Percentiles rank a stretch among this genome's conserved stretches.
Evolutionary conservation across 169 alveolate genomes (phyloP).

Genomic region (Plasmodium falciparum): DNA sequence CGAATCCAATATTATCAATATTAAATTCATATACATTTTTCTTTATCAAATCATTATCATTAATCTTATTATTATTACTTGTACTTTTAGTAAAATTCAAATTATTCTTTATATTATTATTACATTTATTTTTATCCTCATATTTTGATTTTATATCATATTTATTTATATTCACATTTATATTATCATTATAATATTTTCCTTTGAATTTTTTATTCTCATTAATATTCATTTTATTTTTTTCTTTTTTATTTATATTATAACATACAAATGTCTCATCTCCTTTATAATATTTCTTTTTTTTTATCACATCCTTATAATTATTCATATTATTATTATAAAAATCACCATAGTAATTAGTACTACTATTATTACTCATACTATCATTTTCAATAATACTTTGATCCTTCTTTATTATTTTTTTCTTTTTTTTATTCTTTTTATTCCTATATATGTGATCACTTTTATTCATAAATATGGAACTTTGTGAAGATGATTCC

Average conservation of each 20-base stretch:
- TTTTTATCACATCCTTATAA: background rate
- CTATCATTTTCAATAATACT: no score
- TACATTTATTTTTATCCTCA: background rate
- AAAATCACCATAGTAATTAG: background rate
- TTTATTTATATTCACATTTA: background rate
- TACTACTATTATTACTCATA: background rate
- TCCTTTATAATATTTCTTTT: background rate
- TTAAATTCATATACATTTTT: constrained; percentile 47
- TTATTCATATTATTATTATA: background rate
- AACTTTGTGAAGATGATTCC: constrained; percentile 22
- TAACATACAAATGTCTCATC: background rate
- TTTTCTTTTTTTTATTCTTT: background rate
- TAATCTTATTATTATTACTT: background rate
- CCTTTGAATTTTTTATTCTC: background rate
- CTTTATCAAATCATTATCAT: background rate
- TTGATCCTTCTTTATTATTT: background rate
- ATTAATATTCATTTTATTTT: background rate
- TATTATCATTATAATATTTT: background rate
- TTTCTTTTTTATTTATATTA: background rate
- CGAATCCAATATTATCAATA: constrained; percentile 50
- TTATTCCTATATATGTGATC: constrained; percentile 2
- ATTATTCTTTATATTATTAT: background rate
- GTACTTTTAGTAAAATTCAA: background rate
- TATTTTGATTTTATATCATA: background rate
- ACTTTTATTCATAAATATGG: background rate